These are phyloP conservation scores for Clitopilus hobsonii DNA, from an alignment of 768 basidiomycete genomes.

Conservation along the genomic window DNA sequence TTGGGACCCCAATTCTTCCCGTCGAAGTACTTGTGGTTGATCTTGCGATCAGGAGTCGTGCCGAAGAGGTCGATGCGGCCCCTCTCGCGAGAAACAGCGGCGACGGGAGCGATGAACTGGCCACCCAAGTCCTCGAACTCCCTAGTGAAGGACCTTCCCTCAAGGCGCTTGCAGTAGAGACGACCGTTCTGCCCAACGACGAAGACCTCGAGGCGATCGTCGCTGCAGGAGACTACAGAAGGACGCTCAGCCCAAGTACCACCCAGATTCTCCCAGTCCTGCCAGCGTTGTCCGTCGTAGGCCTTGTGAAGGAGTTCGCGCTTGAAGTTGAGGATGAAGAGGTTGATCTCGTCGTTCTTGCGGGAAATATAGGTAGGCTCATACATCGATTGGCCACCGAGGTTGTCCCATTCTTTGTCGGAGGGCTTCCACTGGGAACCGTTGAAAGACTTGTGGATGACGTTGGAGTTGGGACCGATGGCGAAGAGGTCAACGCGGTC, in stretches of 20 bases:
- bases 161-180: slow-evolving; percentile 1
- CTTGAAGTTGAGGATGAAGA: slow-evolving; percentile 10
- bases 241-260: slow-evolving; percentile 6
- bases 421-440: slow-evolving; percentile 1
- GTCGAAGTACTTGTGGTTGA: slow-evolving; percentile 10
- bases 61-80: slow-evolving; percentile 8
- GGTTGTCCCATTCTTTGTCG: slow-evolving; percentile 1
- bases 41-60: slow-evolving; percentile 3
- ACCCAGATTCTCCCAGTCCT: slow-evolving; percentile 6
- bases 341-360: slow-evolving; percentile 7
- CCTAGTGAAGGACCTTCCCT: background rate
- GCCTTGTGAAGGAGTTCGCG: slow-evolving; percentile 8
- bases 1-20: slow-evolving; percentile 6
- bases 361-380: slow-evolving; percentile 7
- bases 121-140: slow-evolving; percentile 2
- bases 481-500: slow-evolving; percentile 13
- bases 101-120: background rate
- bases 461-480: slow-evolving; percentile 10
- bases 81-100: background rate
- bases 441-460: slow-evolving; percentile 10
- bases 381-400: slow-evolving; percentile 5
- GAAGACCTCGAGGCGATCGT: slow-evolving; percentile 4
- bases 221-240: slow-evolving; percentile 3
- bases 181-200: slow-evolving; percentile 1
- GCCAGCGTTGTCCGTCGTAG: slow-evolving; percentile 7